Percentiles rank a stretch among this genome's conserved stretches.
Evolutionary conservation across 345 rosid species (phyloP).

Genomic region (Mallotus nudiflorus): DNA sequence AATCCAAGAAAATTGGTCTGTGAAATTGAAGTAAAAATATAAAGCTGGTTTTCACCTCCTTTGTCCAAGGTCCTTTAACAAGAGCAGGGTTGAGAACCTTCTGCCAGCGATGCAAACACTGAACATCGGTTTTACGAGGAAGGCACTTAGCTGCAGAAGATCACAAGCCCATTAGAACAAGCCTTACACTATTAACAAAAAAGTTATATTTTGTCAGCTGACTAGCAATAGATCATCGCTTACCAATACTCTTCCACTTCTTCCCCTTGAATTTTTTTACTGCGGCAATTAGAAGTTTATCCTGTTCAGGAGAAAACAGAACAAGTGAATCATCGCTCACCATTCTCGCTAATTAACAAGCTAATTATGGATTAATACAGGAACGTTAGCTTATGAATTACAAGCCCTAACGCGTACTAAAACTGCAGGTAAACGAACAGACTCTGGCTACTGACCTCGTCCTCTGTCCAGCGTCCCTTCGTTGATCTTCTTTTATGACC

Average conservation of each 20-base stretch:
- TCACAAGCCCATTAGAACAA: not conserved
- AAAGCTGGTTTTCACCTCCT: not conserved
- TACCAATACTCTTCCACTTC: slow-evolving; percentile 41
- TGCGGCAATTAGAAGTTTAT: slow-evolving; percentile 27
- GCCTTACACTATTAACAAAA: no score
- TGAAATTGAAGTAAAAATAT: not conserved
- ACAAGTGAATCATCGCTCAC: not conserved
- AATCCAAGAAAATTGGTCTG: not conserved
- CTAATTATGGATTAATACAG: no score
- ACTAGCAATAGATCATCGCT: no score
- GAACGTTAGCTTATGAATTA: no score
- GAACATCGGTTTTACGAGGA: slow-evolving; percentile 29
- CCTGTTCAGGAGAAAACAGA: slow-evolving; percentile 16
- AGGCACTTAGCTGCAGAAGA: slow-evolving; percentile 24
- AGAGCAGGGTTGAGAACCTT: slow-evolving; percentile 32
- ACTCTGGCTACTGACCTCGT: slow-evolving; percentile 28
- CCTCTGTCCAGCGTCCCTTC: slow-evolving; percentile 44
- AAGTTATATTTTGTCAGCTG: no score
- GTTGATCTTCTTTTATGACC: slow-evolving; percentile 37
- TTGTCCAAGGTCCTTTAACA: slow-evolving; percentile 31
- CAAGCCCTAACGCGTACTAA: no score
- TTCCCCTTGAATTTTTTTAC: slow-evolving; percentile 25
- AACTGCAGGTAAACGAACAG: not conserved
- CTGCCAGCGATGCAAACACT: slow-evolving; percentile 34
- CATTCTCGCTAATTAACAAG: no score